Evolutionary conservation across 208 protist genomes (phyloP), one percentile per base, ranked within the genome.

Genomic region (Crithidia sp.): DNA sequence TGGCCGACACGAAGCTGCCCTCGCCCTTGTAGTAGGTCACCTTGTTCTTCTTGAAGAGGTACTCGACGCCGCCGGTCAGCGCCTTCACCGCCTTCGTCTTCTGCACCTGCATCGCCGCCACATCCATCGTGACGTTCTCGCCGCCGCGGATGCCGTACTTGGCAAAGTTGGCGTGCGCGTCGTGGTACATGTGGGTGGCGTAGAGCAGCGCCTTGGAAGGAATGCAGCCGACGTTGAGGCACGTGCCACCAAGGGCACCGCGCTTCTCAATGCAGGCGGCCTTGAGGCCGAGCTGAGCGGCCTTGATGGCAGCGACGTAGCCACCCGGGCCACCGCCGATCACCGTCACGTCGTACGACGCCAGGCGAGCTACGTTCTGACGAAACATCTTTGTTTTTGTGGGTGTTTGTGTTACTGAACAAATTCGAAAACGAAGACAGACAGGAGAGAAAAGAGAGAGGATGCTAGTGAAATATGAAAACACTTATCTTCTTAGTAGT

Each of bases 201-300:
- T 99, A 94, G 0, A 99, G 92, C 6, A 99, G 95, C 45, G 98
- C 91, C 91, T 99, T 99, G 62, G 98, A 99, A 13, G 99, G 99
- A 77, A 99, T 99, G 92, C 99, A 99, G 43, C 98, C 99, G 43
- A 99, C 98, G 84, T 99, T 99, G n/a, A 99, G 91, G 92, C 99
- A 99, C 16, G 98, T 99, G 70, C 98, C 98, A 41, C 99, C 99
- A 19, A 99, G 94, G 47, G 90, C 67, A 41, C 98, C 98, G 70
- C 98, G 93, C 88, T 98, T 99, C 83, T 99, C 99, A 40, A 99
- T 84, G 82, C 99, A 99, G 10, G 97, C 94, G 0, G 98, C 98
- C 74, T 99, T 99, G 44, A 99, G 76, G 39, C 99, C 99, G 6
- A 99, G 90, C 91, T 99, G 99, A 13, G 98, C 98, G 39, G 99